Evolutionary conservation across 2,329 filamentous ascomycete species (phyloP).

Genomic region (Scedosporium dehoogii): DNA sequence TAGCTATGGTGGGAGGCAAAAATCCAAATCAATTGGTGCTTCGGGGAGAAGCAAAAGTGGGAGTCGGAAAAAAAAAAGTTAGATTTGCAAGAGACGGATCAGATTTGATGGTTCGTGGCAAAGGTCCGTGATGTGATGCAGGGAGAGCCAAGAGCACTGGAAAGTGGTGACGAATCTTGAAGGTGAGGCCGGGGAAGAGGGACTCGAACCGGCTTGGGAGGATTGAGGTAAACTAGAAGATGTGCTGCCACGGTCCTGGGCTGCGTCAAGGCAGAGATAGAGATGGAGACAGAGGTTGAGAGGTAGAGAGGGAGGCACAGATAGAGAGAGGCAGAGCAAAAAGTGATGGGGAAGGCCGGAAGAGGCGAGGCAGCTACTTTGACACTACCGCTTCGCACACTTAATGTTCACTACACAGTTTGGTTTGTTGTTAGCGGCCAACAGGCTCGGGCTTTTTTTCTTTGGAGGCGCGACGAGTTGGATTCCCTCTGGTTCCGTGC

Average conservation of each 20-base stretch:
- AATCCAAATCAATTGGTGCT: background rate
- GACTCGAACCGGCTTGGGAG: background rate
- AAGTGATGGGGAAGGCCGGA: too few species aligned
- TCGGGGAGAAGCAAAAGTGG: background rate
- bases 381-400: too few species aligned
- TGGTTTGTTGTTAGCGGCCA: too few species aligned
- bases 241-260: background rate
- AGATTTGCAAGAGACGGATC: background rate
- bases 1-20: background rate
- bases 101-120: background rate
- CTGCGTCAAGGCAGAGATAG: background rate
- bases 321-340: too few species aligned
- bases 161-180: background rate
- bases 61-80: background rate
- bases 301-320: too few species aligned
- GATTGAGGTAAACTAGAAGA: background rate
- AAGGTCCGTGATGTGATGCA: constrained; percentile 1
- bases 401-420: too few species aligned
- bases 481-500: too few species aligned
- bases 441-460: too few species aligned
- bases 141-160: background rate
- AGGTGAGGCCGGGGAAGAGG: background rate
- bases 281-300: background rate
- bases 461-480: too few species aligned
- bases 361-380: too few species aligned